Conservation (phyloP, 179 eudicot genomes). For the Patellifolia procumbens region DNA sequence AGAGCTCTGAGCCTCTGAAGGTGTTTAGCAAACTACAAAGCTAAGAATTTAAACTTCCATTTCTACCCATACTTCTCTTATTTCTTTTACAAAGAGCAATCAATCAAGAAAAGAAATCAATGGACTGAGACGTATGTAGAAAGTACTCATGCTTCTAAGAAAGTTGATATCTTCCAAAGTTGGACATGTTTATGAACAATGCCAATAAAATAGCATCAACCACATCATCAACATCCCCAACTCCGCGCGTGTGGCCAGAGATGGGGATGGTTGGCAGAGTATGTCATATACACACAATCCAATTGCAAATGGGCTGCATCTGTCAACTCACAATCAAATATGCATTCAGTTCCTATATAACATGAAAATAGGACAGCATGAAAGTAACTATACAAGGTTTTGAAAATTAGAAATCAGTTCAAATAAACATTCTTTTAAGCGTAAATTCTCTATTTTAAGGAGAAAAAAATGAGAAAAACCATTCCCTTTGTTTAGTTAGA, state of each 20-base stretch:
- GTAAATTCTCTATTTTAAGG: too few relatives aligned
- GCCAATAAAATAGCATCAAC: neutral
- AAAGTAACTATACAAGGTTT: too few relatives aligned
- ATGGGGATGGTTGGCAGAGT: neutral
- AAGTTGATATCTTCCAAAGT: neutral
- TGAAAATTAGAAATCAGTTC: too few relatives aligned
- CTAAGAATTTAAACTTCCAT: neutral
- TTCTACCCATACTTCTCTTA: neutral
- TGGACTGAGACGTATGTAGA: neutral
- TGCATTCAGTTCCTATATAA: neutral
- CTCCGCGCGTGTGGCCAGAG: neutral
- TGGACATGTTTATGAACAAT: neutral
- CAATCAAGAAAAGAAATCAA: too few relatives aligned
- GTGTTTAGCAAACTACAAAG: neutral
- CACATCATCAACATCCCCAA: neutral
- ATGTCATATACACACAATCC: neutral
- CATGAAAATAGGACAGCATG: too few relatives aligned
- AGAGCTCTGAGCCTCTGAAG: neutral
- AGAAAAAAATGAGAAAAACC: too few relatives aligned
- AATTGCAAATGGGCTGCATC: neutral
- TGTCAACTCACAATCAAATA: neutral
- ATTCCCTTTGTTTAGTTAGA: too few relatives aligned
- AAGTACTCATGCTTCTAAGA: neutral
- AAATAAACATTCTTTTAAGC: too few relatives aligned
- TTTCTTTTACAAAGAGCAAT: neutral